These are phyloP conservation scores for Coffea humblotiana DNA, from an alignment of 305 asterid genomes.

Conservation along the genomic window DNA sequence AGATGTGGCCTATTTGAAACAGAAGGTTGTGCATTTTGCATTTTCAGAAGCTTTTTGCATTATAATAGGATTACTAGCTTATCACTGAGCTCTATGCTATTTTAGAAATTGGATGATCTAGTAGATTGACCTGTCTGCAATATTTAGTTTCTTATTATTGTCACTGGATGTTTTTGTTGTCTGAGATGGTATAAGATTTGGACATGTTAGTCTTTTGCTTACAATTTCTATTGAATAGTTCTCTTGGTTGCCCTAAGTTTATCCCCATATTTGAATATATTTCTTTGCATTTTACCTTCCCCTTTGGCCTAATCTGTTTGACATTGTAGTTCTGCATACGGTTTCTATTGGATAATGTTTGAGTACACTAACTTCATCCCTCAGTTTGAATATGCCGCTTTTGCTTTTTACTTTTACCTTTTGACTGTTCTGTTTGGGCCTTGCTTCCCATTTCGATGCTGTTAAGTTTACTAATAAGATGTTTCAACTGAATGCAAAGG, in stretches of 20 bases:
- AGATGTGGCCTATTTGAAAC: constrained; percentile 65
- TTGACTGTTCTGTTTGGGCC: neutral
- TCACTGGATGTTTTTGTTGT: neutral
- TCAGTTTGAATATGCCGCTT: neutral
- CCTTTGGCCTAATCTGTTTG: neutral
- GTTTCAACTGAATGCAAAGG: neutral
- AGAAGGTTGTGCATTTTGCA: constrained; percentile 55
- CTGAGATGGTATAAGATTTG: neutral
- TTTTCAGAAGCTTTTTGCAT: constrained; percentile 16
- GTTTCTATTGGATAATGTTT: neutral
- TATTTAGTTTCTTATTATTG: neutral
- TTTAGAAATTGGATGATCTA: neutral
- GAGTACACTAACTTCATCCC: neutral
- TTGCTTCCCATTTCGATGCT: neutral
- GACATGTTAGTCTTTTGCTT: neutral
- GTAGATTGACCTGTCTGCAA: neutral
- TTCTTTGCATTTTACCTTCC: neutral
- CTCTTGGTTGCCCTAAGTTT: neutral
- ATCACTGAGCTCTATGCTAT: neutral
- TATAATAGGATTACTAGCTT: neutral
- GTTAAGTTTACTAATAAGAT: neutral
- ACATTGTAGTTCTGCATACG: neutral
- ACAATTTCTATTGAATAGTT: neutral
- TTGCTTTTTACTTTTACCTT: neutral
- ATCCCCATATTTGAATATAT: neutral